These are phyloP conservation scores for Cyphellophora europaea DNA, from an alignment of 2,329 filamentous ascomycete species.

Conservation along the genomic window DNA sequence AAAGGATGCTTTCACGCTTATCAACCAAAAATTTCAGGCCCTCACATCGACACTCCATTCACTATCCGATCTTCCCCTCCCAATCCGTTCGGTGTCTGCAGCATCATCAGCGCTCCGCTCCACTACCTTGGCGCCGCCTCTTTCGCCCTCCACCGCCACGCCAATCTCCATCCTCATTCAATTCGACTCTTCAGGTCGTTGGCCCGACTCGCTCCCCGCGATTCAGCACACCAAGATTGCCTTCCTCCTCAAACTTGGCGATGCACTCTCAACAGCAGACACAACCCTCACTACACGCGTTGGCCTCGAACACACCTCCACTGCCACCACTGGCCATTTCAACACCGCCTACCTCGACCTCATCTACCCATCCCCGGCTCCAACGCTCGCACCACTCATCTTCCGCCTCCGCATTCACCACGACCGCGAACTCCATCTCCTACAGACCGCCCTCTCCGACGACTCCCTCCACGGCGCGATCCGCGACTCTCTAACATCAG, in stretches of 20 bases:
- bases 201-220: conserved; percentile 84
- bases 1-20: conserved; percentile 13
- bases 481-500: conserved; percentile 60
- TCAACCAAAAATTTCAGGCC: conserved; percentile 50
- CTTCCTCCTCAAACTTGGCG: conserved; percentile 62
- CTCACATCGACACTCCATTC: conserved; percentile 59
- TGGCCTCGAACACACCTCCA: conserved; percentile 65
- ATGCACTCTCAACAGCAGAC: conserved; percentile 57
- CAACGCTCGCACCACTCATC: conserved; percentile 41
- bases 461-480: conserved; percentile 59
- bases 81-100: conserved; percentile 69
- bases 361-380: conserved; percentile 47
- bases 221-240: conserved; percentile 93
- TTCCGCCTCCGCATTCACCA: conserved; percentile 85
- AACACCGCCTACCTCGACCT: conserved; percentile 54
- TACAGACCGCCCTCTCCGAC: conserved; percentile 65
- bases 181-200: conserved; percentile 86
- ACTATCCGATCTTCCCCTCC: conserved; percentile 77
- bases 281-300: conserved; percentile 57
- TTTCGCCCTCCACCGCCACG: conserved; percentile 17
- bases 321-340: conserved; percentile 10
- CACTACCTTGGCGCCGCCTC: conserved; percentile 38
- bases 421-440: conserved; percentile 72
- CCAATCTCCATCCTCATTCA: conserved; percentile 76
- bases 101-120: conserved; percentile 66